Conservation (phyloP, 208 protist genomes). For the Blastocrithidia nonstop region DNA sequence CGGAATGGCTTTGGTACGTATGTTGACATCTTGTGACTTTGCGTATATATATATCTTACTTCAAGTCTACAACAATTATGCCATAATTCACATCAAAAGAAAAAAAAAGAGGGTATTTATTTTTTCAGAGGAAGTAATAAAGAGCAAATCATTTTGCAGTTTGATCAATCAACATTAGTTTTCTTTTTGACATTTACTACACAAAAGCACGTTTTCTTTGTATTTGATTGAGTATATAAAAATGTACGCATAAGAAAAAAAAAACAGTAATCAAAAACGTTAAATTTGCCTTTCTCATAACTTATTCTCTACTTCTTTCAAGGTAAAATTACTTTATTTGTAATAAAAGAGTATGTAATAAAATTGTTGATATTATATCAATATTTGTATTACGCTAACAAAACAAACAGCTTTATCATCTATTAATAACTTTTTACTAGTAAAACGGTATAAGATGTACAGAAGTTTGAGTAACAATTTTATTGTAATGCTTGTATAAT, state of each 20-base stretch:
- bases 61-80: too few relatives aligned
- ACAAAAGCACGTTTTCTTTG: too few relatives aligned
- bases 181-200: neutral
- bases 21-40: constrained; percentile 69
- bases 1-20: constrained; percentile 68
- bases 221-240: constrained; percentile 5
- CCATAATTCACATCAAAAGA: constrained; percentile 1
- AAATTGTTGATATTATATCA: neutral
- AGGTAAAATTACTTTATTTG: neutral
- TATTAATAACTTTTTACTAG: too few relatives aligned
- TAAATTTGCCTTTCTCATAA: neutral
- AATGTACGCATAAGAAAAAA: neutral
- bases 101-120: constrained; percentile 4
- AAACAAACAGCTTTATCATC: too few relatives aligned
- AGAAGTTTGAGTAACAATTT: too few relatives aligned
- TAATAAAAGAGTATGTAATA: neutral
- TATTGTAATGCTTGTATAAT: too few relatives aligned
- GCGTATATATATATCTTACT: too few relatives aligned
- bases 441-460: neutral
- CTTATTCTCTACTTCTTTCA: neutral
- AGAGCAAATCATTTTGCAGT: neutral
- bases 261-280: constrained; percentile 3
- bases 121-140: neutral
- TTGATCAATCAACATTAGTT: neutral
- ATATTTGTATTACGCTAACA: too few relatives aligned